phyloP scores from a whole-genome alignment of 2,329 filamentous ascomycete species.

The Magnaporthiopsis incrustans region DNA sequence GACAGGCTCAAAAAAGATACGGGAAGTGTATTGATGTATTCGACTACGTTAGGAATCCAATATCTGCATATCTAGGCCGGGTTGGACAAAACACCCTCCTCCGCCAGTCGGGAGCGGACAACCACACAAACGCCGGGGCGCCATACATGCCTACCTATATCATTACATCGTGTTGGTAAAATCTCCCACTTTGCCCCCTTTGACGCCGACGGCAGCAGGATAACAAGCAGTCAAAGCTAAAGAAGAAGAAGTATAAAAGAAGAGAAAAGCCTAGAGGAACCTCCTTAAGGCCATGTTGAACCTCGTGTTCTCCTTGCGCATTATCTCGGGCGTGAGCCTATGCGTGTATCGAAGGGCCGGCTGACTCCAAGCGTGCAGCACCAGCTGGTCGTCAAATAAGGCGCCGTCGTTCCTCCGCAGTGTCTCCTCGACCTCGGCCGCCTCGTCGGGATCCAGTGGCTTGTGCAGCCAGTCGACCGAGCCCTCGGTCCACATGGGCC shows the following conservation, averaged over 20 bases:
- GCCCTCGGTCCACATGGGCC: slow-evolving; percentile 31
- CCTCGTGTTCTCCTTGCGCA: slow-evolving; percentile 25
- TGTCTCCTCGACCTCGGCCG: slow-evolving; percentile 21
- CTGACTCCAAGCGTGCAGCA: slow-evolving; percentile 31
- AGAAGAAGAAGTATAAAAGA: not conserved
- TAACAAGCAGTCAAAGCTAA: not conserved
- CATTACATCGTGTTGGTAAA: not conserved
- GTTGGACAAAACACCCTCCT: no score
- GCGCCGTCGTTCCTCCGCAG: slow-evolving; percentile 24
- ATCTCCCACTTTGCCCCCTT: not conserved
- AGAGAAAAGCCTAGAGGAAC: slow-evolving; percentile 12
- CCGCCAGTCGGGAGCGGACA: no score
- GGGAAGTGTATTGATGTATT: not conserved
- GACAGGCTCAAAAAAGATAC: not conserved
- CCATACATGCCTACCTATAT: not conserved
- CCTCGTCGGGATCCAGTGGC: slow-evolving; percentile 20
- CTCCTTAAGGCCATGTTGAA: slow-evolving; percentile 29
- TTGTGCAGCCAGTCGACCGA: slow-evolving; percentile 31
- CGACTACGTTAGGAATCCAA: not conserved
- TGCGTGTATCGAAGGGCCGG: slow-evolving; percentile 25
- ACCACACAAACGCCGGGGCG: not conserved
- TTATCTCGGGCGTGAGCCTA: slow-evolving; percentile 22
- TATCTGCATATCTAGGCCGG: not conserved
- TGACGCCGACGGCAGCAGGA: not conserved
- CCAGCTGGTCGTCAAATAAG: slow-evolving; percentile 27